phyloP scores from a whole-genome alignment of 345 rosid species.

The Gossypium anomalum region DNA sequence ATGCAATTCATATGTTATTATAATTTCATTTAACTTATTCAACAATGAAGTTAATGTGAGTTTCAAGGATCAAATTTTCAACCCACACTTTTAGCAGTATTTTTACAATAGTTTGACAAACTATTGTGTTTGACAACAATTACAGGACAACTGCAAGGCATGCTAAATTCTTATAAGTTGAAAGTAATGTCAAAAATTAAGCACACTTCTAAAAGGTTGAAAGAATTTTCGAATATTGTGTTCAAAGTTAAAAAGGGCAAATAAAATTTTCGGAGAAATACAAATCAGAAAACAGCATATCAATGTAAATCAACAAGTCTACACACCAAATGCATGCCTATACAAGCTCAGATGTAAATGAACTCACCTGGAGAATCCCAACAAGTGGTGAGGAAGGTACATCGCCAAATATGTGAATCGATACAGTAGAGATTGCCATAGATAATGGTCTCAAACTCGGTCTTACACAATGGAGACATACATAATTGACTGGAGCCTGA shows the following conservation, averaged over 20 bases:
- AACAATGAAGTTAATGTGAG: neutral
- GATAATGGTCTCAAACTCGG: constrained; percentile 90
- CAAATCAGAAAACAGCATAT: neutral
- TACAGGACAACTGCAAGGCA: neutral
- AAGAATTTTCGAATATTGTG: neutral
- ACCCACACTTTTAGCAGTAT: neutral
- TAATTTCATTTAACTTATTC: neutral
- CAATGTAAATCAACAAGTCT: neutral
- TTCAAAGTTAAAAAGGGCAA: neutral
- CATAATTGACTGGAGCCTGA: constrained; percentile 93
- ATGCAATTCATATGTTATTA: neutral
- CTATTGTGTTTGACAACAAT: neutral
- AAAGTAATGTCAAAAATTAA: neutral
- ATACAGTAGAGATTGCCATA: constrained; percentile 89
- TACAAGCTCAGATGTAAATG: neutral
- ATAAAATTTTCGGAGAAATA: neutral
- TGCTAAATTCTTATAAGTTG: neutral
- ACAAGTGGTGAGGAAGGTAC: constrained; percentile 98
- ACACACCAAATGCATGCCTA: neutral
- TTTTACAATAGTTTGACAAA: neutral
- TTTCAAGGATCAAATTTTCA: constrained; percentile 1
- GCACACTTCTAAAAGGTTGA: neutral
- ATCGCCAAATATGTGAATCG: constrained; percentile 93
- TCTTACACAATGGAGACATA: constrained; percentile 86
- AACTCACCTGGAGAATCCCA: constrained; percentile 78